These are phyloP conservation scores for Gossypium longicalyx DNA, from an alignment of 345 rosid species.

Conservation along the genomic window DNA sequence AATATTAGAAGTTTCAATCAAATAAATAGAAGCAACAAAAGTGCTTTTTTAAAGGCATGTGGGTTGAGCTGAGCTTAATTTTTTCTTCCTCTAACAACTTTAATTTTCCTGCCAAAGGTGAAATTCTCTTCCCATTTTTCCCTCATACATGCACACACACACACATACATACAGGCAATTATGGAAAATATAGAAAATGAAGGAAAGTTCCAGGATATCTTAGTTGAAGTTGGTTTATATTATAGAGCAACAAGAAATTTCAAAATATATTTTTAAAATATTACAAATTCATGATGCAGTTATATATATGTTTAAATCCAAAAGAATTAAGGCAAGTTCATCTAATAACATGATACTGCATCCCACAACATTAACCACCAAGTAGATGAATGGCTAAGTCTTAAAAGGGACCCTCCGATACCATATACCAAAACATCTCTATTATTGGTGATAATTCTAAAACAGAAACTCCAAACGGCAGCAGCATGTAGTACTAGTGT, in stretches of 20 bases:
- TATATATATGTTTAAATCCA: background rate
- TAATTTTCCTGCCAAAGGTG: background rate
- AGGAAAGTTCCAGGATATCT: background rate
- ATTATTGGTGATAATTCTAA: background rate
- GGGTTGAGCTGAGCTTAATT: background rate
- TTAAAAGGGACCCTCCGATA: background rate
- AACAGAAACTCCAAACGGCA: background rate
- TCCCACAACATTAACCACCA: background rate
- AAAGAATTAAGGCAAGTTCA: background rate
- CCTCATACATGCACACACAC: background rate
- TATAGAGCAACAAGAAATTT: background rate
- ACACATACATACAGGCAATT: background rate
- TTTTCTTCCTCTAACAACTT: background rate
- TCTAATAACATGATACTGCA: background rate
- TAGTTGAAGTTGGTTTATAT: conserved; percentile 1
- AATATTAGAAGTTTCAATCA: background rate
- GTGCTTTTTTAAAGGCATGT: background rate
- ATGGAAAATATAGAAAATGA: background rate
- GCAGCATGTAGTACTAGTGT: background rate
- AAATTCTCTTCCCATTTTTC: background rate
- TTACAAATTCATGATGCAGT: background rate
- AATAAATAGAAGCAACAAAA: background rate
- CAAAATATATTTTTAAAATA: background rate
- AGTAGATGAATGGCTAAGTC: background rate
- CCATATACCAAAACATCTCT: background rate